Evolutionary conservation across 2,329 filamentous ascomycete genomes (phyloP).

Genomic region (Fusarium lyarnte): DNA sequence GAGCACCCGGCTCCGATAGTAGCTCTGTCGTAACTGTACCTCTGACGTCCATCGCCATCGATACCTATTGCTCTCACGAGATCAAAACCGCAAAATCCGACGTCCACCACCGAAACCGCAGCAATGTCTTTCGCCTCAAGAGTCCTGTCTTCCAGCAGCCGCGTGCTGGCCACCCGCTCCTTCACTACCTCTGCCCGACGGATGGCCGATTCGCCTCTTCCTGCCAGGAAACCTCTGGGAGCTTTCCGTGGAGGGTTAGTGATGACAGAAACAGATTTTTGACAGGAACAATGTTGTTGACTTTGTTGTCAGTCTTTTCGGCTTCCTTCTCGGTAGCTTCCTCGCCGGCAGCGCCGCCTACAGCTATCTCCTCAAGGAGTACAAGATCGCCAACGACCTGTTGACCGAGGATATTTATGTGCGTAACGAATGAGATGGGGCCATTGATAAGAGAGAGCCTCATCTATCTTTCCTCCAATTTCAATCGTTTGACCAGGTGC

Average conservation of each 20-base stretch:
- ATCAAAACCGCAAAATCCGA: conserved; percentile 27
- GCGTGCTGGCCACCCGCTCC: conserved; percentile 49
- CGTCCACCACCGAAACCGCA: conserved; percentile 7
- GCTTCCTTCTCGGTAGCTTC: conserved; percentile 87
- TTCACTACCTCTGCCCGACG: conserved; percentile 64
- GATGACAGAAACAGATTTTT: not conserved
- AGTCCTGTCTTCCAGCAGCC: conserved; percentile 55
- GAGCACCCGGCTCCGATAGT: conserved; percentile 36
- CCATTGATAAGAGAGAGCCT: not conserved
- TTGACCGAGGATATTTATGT: conserved; percentile 97
- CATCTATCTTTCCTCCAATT: not conserved
- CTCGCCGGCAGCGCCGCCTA: conserved; percentile 85
- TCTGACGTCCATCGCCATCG: conserved; percentile 37
- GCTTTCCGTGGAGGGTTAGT: conserved; percentile 70
- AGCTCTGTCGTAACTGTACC: conserved; percentile 14
- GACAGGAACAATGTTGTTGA: conserved; percentile 9
- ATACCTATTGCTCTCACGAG: conserved; percentile 21
- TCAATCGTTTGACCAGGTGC: not conserved
- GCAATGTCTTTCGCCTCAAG: conserved; percentile 57
- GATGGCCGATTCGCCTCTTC: conserved; percentile 58
- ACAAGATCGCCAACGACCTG: conserved; percentile 91
- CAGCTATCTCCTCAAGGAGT: conserved; percentile 92
- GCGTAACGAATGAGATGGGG: conserved; percentile 55
- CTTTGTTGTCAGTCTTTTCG: conserved; percentile 73
- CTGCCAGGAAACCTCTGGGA: conserved; percentile 67